A percentile compares a stretch with the other conserved stretches of the same genome.
Evolutionary conservation across 257 asterid genomes (phyloP).

Genomic region (Nicotiana obtusifolia): DNA sequence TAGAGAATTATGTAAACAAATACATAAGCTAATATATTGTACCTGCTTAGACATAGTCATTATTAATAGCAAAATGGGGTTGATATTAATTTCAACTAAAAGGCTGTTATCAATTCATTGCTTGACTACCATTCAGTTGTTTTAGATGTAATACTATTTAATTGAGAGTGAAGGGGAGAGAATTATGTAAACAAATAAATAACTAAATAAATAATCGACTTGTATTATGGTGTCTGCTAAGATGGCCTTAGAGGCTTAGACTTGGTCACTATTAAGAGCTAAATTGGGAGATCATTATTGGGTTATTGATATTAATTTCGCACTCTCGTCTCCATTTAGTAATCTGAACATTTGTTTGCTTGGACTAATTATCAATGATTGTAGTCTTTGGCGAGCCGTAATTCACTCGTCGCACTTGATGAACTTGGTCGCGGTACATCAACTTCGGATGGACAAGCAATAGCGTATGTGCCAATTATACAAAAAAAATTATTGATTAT

Average conservation of each 20-base stretch:
- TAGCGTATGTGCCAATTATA: slow-evolving; percentile 66
- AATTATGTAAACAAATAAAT: background rate
- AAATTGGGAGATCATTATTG: background rate
- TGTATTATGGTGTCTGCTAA: background rate
- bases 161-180: background rate
- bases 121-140: slow-evolving; percentile 1
- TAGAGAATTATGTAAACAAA: background rate
- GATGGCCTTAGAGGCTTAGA: background rate
- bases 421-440: slow-evolving; percentile 99
- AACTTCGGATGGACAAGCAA: slow-evolving; percentile 98
- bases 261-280: background rate
- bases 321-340: slow-evolving; percentile 7
- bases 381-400: slow-evolving; percentile 72
- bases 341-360: slow-evolving; percentile 8
- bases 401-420: slow-evolving; percentile 88
- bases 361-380: slow-evolving; percentile 8
- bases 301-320: background rate
- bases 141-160: background rate
- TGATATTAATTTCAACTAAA: background rate
- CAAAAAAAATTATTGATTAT: background rate
- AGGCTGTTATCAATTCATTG: background rate
- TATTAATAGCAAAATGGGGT: background rate
- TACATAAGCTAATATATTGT: background rate
- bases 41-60: background rate
- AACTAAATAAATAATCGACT: background rate